A percentile compares a stretch with the other conserved stretches of the same genome.
phyloP scores from a whole-genome alignment of 1,139 yeast species.

The Taphrina confusa region DNA sequence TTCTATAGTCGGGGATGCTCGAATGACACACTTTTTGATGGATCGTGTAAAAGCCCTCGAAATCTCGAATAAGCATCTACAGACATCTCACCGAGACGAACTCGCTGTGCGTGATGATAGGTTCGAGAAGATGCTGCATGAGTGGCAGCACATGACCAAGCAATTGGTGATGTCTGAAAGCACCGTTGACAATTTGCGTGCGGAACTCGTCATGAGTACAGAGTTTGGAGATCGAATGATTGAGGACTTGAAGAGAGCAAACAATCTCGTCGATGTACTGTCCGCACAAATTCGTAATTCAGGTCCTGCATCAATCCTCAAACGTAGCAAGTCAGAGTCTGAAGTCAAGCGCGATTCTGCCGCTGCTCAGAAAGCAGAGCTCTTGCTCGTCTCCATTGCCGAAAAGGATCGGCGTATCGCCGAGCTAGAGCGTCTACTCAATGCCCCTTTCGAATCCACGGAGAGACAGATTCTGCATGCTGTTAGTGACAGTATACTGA shows the following conservation, averaged over 20 bases:
- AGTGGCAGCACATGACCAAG: conserved; percentile 24
- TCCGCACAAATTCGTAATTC: not conserved
- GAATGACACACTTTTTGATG: conserved; percentile 23
- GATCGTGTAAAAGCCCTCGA: conserved; percentile 23
- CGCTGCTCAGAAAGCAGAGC: not conserved
- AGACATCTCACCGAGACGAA: conserved; percentile 13
- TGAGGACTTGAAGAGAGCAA: not conserved
- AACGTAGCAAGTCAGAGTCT: conserved; percentile 3
- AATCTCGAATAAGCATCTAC: not conserved
- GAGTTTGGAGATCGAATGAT: conserved; percentile 11
- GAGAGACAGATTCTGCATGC: conserved; percentile 15
- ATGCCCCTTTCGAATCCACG: conserved; percentile 2
- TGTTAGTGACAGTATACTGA: conserved; percentile 1
- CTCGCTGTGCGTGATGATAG: conserved; percentile 15
- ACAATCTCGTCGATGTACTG: not conserved
- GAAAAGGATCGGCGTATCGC: conserved; percentile 10
- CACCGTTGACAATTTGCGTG: conserved; percentile 6
- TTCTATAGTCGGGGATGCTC: not conserved
- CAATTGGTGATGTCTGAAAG: conserved; percentile 10
- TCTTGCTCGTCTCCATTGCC: not conserved
- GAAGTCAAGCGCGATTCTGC: not conserved
- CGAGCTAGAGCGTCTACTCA: conserved; percentile 7
- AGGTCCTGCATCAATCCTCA: not conserved
- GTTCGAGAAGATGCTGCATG: conserved; percentile 10
- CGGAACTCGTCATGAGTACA: conserved; percentile 11